Percentiles rank a stretch among this genome's conserved stretches.
phyloP scores from a whole-genome alignment of 2,329 filamentous ascomycete species.

The Alternaria consortialis region DNA sequence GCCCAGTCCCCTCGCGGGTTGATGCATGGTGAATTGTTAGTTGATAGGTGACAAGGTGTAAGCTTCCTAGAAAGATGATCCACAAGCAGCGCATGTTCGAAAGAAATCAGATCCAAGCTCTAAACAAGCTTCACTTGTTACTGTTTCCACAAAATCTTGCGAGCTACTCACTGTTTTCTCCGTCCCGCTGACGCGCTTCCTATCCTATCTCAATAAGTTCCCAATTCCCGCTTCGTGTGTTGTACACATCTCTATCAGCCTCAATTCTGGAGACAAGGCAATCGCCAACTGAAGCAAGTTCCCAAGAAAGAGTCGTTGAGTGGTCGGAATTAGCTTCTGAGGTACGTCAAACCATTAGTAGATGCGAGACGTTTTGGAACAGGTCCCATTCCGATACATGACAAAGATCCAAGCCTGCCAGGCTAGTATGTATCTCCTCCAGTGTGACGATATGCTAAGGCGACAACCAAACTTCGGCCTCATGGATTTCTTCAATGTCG shows the following conservation, averaged over 20 bases:
- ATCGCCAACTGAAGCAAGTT: neutral
- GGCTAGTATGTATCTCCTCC: neutral
- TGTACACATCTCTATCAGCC: neutral
- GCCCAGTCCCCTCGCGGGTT: neutral
- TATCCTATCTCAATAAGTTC: neutral
- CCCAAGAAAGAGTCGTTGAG: neutral
- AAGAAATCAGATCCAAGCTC: neutral
- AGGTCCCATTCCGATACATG: no score
- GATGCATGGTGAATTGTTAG: neutral
- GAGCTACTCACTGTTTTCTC: neutral
- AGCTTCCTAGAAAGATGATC: neutral
- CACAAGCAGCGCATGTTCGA: neutral
- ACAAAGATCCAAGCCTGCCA: neutral
- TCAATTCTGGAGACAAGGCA: neutral
- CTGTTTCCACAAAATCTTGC: neutral
- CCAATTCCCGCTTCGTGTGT: neutral
- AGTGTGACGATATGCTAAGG: no score
- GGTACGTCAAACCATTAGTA: no score
- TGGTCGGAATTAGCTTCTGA: neutral
- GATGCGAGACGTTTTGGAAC: no score
- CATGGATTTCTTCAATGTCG: no score
- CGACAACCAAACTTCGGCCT: no score
- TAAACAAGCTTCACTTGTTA: neutral
- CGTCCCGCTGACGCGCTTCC: neutral
- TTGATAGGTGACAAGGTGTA: neutral